Evolutionary conservation across 495 filamentous ascomycete species (phyloP).

Genomic region (Mycothermus thermophilus): DNA sequence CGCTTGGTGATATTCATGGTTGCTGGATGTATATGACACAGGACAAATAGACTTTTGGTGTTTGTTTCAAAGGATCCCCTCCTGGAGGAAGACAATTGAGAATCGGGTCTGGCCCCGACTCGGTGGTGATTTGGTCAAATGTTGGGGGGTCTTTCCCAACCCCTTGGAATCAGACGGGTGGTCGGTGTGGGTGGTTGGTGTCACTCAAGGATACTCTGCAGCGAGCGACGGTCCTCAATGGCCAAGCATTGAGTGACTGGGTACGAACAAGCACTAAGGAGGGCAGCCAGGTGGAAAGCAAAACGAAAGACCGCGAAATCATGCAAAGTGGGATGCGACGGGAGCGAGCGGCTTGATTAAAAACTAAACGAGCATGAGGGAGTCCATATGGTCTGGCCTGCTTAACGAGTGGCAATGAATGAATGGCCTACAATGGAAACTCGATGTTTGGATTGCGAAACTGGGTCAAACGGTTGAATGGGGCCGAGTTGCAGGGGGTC

Average conservation of each 20-base stretch:
- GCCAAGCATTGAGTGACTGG: too few species aligned
- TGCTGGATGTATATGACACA: neutral
- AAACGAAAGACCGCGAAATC: slow-evolving; percentile 5
- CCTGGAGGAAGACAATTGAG: too few species aligned
- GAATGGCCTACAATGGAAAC: slow-evolving; percentile 11
- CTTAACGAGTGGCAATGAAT: slow-evolving; percentile 6
- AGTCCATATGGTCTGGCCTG: too few species aligned
- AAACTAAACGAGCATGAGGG: too few species aligned
- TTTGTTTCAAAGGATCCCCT: too few species aligned
- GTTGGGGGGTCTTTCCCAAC: slow-evolving; percentile 9
- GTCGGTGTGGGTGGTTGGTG: slow-evolving; percentile 11
- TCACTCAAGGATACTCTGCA: neutral
- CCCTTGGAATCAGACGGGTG: slow-evolving; percentile 9
- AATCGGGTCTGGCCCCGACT: too few species aligned
- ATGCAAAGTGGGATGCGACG: slow-evolving; percentile 1
- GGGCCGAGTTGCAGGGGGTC: slow-evolving; percentile 8
- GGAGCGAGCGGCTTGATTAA: too few species aligned
- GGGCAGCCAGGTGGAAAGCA: neutral
- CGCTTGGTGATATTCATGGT: slow-evolving; percentile 92
- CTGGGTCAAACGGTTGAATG: slow-evolving; percentile 22
- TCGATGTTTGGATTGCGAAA: slow-evolving; percentile 14
- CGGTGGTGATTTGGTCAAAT: too few species aligned
- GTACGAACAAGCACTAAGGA: slow-evolving; percentile 2
- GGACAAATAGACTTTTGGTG: too few species aligned
- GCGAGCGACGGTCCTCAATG: slow-evolving; percentile 5